phyloP scores from a whole-genome alignment of 2,329 filamentous ascomycete genomes.

The Pseudogymnoascus sp. region DNA sequence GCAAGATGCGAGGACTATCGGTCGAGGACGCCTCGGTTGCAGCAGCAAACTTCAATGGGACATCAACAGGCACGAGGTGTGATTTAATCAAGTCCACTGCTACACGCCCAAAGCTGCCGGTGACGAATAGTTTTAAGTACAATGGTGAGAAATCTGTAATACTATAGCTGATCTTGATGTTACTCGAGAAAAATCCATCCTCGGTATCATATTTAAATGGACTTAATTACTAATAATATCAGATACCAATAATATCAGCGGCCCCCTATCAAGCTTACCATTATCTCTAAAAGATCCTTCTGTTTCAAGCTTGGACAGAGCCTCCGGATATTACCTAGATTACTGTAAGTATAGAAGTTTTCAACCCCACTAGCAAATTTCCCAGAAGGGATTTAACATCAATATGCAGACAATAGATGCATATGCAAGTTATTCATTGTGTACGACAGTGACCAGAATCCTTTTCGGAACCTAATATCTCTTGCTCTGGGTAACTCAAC shows the following conservation, averaged over 20 bases:
- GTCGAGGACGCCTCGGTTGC: not conserved
- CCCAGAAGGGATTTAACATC: not conserved
- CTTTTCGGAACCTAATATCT: slow-evolving; percentile 29
- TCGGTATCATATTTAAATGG: not conserved
- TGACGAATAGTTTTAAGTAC: not conserved
- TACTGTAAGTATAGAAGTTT: not conserved
- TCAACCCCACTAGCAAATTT: not conserved
- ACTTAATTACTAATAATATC: not conserved
- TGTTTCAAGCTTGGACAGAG: not conserved
- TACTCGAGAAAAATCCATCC: not conserved
- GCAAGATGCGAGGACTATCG: slow-evolving; percentile 17
- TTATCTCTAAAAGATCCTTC: not conserved
- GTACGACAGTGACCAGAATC: slow-evolving; percentile 31
- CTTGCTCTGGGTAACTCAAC: slow-evolving; percentile 26
- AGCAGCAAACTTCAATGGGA: not conserved
- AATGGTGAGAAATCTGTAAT: not conserved
- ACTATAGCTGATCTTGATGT: not conserved
- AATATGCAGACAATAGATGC: slow-evolving; percentile 27
- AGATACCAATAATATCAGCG: not conserved
- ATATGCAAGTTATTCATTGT: slow-evolving; percentile 32
- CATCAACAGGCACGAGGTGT: not conserved
- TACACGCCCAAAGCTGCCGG: not conserved
- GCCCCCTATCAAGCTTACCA: not conserved
- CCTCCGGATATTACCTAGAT: not conserved
- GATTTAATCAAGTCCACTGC: not conserved